Evolutionary conservation across 2,329 filamentous ascomycete genomes (phyloP), one percentile per base, ranked within the genome.

Genomic region (Coniochaeta sp.): DNA sequence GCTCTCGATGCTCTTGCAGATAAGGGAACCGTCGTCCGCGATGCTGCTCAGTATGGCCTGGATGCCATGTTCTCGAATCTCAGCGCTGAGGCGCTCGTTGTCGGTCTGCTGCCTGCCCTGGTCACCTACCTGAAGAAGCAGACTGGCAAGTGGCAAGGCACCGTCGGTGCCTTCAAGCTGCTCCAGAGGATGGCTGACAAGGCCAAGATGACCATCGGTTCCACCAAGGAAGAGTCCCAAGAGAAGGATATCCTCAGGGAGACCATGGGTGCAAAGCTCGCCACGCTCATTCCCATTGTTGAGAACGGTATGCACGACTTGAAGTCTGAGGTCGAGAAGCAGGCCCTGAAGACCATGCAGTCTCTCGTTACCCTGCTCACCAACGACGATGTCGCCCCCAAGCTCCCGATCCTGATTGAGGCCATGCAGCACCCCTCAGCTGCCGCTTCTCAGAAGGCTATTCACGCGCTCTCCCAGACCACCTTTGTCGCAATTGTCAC

Each of bases 401-500:
- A 91, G 63, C 91, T 99, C 63, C 91, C 92, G 6, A 83, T 97
- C 3, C 80, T 99, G 48, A 85, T 99, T 69, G 90, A 95, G 67
- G 89, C 90, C 48, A 96, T 99, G 86, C 89, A 96, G 68, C 85
- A 96, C 62, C 94, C 94, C 6, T 96, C 90, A 10, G 78, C 88
- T 13, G 84, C 95, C 69, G 90, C 87, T 26, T 79, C 95, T 52
- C 89, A 96, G 67, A 96, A 96, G 76, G 91, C 94, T 28, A 97
- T 99, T 58, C 94, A 96, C 65, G 94, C 91, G 45, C 78, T 99
- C 45, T 96, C 91, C 4, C 90, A 95, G 74, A 99, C 94, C 10
- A 99, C 94, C n/a, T 99, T 99, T 61, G 94, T 99, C 50, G 91
- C 94, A 52, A 81, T 95, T 57, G 94, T 99, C 61, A 96, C 91